These are phyloP conservation scores for Cyclotella choctawhatcheeana DNA, from an alignment of 108 stramenopile species.

Conservation along the genomic window DNA sequence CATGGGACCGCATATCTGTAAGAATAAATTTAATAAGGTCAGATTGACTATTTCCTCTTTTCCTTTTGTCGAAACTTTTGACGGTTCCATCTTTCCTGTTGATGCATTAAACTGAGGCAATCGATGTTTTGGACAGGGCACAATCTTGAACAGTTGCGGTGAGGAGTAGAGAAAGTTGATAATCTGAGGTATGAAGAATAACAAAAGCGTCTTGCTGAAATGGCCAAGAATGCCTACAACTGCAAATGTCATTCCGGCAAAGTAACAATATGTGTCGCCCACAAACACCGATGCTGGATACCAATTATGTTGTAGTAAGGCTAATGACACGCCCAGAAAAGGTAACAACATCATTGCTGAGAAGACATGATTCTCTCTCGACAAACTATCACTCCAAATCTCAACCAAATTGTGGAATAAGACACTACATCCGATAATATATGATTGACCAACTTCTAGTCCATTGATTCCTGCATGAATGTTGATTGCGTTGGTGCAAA, in stretches of 20 bases:
- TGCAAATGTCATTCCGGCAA: slow-evolving; percentile 98
- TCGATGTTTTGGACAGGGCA: slow-evolving; percentile 96
- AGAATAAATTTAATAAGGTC: slow-evolving; percentile 92
- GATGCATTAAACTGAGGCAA: slow-evolving; percentile 87
- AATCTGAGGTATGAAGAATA: slow-evolving; percentile 97
- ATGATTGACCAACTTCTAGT: slow-evolving; percentile 95
- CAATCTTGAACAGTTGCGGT: slow-evolving; percentile 96
- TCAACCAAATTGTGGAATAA: slow-evolving; percentile 83
- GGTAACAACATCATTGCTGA: slow-evolving; percentile 85
- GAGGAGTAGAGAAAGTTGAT: slow-evolving; percentile 93
- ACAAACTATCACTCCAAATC: slow-evolving; percentile 49
- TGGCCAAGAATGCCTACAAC: slow-evolving; percentile 96
- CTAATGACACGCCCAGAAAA: slow-evolving; percentile 88
- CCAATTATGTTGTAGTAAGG: slow-evolving; percentile 92
- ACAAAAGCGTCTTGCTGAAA: slow-evolving; percentile 95
- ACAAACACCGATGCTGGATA: slow-evolving; percentile 97
- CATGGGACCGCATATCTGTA: slow-evolving; percentile 91
- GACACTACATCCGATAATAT: slow-evolving; percentile 88
- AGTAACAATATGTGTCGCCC: slow-evolving; percentile 99
- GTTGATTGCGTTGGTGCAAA: slow-evolving; percentile 99
- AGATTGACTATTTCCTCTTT: slow-evolving; percentile 77
- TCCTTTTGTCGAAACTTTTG: slow-evolving; percentile 57
- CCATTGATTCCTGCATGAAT: slow-evolving; percentile 99
- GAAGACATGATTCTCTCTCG: slow-evolving; percentile 83
- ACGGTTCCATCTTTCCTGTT: slow-evolving; percentile 84